A percentile compares a stretch with the other conserved stretches of the same genome.
Conservation (phyloP, 2,329 filamentous ascomycete species). For the Metarhizium rileyi region DNA sequence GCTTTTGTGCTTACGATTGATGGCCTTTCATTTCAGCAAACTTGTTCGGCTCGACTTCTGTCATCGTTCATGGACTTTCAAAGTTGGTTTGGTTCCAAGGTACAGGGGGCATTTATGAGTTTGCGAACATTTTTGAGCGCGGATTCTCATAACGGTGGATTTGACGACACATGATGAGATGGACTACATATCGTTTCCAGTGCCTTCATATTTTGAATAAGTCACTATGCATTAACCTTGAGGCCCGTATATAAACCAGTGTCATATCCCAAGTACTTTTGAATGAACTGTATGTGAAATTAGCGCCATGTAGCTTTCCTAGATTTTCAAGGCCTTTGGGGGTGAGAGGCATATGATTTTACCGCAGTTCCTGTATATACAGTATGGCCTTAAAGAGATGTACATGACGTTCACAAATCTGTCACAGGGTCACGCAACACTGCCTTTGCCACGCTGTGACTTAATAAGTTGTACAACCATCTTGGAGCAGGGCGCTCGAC, state of each 20-base stretch:
- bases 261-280: neutral
- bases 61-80: neutral
- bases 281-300: neutral
- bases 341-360: neutral
- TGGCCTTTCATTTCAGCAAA: neutral
- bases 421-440: neutral
- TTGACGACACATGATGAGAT: neutral
- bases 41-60: neutral
- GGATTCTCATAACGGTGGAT: neutral
- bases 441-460: too few species aligned
- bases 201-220: neutral
- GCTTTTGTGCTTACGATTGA: neutral
- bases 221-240: neutral
- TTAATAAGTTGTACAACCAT: too few species aligned
- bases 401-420: neutral
- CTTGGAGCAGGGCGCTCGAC: neutral
- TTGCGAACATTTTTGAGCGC: neutral
- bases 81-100: neutral
- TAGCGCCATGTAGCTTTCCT: neutral
- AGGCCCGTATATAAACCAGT: too few species aligned
- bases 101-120: neutral
- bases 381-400: neutral
- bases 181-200: neutral
- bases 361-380: neutral
- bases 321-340: neutral